phyloP scores from a whole-genome alignment of 176 grass and related monocot species.

The Elymus sibiricus region DNA sequence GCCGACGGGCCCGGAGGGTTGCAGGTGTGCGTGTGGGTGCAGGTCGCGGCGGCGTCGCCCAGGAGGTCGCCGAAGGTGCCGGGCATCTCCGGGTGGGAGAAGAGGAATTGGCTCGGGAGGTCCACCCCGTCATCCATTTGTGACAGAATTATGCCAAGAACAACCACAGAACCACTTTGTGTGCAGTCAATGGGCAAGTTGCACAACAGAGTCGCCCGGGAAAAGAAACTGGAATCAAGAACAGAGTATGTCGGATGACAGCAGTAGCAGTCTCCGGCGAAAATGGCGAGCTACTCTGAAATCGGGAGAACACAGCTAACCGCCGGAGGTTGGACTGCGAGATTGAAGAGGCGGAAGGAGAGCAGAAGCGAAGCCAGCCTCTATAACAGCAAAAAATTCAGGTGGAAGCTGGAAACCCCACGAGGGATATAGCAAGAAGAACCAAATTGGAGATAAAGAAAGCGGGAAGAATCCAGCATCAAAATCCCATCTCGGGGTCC shows the following conservation, averaged over 20 bases:
- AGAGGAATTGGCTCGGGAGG: constrained; percentile 41
- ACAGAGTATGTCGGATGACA: neutral
- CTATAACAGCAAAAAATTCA: neutral
- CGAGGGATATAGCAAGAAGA: neutral
- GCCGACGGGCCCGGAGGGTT: constrained; percentile 54
- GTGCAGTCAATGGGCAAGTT: constrained; percentile 11
- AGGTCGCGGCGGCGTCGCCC: constrained; percentile 35
- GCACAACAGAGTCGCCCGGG: neutral
- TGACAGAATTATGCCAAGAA: neutral
- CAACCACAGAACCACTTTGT: neutral
- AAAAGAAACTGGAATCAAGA: neutral
- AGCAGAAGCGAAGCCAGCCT: neutral
- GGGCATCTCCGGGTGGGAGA: constrained; percentile 49
- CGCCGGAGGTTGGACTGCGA: neutral
- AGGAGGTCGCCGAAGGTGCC: constrained; percentile 66
- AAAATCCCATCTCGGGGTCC: constrained; percentile 36
- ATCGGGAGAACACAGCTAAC: neutral
- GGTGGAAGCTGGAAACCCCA: neutral
- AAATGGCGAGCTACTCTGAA: neutral
- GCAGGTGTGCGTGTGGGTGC: constrained; percentile 92
- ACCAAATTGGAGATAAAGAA: constrained; percentile 10
- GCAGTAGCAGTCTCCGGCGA: neutral
- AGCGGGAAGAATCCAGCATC: constrained; percentile 41
- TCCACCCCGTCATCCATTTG: constrained; percentile 22
- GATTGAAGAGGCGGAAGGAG: neutral